Base-by-base conservation (phyloP, 495 filamentous ascomycete species). In the Trichoderma erinaceum region DNA sequence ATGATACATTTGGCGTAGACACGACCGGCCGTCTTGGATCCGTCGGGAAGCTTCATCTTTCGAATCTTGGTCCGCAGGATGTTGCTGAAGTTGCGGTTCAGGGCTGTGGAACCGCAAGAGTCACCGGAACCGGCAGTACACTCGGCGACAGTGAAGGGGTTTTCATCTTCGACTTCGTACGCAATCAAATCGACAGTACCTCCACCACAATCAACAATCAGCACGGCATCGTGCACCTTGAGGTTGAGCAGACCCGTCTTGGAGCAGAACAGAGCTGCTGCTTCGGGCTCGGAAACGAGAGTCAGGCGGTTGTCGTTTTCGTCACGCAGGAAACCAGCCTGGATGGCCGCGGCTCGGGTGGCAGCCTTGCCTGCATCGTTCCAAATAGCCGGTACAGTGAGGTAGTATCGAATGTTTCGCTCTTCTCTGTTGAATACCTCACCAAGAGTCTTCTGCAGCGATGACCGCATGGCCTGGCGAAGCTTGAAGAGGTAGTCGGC, bases 1-100 rank as follows among this genome's bases (percentile, higher is more conserved):
- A 90, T 90, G 76, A 91, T 91, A 75, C 88, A 91, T 77, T 91
- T 91, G 68, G 88, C 88, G 71, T 90, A 91, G 25, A 91, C 88
- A 75, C 88, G 86, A 25, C 88, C 88, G 41, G 88, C 88, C 2
- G 88, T 91, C 79, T 86, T 88, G 69, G 88, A 90, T 56, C 88
- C 88, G 71, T 91, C 88, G 12, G 88, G 87, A 12, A 91, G 80
- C 78, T 90, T 90, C 88, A 91, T 91, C 78, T 90, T 91, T 52
- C 88, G 82, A 70, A 91, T 91, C 80, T 91, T 91, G 27, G 88
- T 88, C 43, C 88, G 81, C 41, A 91, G 78, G 67, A 91, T 91
- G 77, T 90, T 91, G 77, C 85, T 88, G 73, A 91, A 91, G 73
- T 91, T 91, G 46, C 88, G 81, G 78, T 90, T 90, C 29, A 91